Percentiles rank a stretch among this genome's conserved stretches.
Evolutionary conservation across 2,329 filamentous ascomycete genomes (phyloP).

Genomic region (Penicillium expansum): DNA sequence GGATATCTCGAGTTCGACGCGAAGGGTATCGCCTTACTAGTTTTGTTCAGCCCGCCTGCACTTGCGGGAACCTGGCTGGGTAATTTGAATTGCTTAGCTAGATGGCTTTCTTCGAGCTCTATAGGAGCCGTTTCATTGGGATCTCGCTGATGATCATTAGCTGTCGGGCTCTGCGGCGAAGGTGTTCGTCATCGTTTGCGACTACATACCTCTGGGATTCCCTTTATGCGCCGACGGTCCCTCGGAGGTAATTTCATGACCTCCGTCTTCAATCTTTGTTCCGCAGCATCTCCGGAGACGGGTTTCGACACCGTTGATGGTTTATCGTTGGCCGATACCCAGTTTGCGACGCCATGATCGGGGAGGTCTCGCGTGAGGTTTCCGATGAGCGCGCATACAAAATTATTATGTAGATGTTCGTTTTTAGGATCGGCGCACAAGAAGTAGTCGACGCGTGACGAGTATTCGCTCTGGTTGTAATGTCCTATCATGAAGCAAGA

Average conservation of each 20-base stretch:
- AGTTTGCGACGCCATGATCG: constrained; percentile 61
- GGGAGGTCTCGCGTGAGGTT: constrained; percentile 61
- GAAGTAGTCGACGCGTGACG: constrained; percentile 55
- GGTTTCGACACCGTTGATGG: constrained; percentile 50
- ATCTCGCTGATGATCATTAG: constrained; percentile 33
- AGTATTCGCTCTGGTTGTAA: constrained; percentile 61
- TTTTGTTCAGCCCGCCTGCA: constrained; percentile 75
- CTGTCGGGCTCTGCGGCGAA: neutral
- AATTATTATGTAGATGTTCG: constrained; percentile 61
- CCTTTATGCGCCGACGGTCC: constrained; percentile 59
- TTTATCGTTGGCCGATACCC: constrained; percentile 61
- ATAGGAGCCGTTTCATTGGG: constrained; percentile 30
- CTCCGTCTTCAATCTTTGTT: constrained; percentile 62
- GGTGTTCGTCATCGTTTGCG: neutral
- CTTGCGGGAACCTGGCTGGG: constrained; percentile 65
- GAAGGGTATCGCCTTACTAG: constrained; percentile 53
- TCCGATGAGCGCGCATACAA: constrained; percentile 57
- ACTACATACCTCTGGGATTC: constrained; percentile 48
- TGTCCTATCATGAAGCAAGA: constrained; percentile 43
- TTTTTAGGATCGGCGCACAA: constrained; percentile 52
- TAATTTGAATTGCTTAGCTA: constrained; percentile 49
- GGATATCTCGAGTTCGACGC: constrained; percentile 1
- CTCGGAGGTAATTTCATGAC: constrained; percentile 61
- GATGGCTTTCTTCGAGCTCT: constrained; percentile 45
- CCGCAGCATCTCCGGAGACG: constrained; percentile 57